These are phyloP conservation scores for Diaporthe australafricana DNA, from an alignment of 2,329 filamentous ascomycete genomes.

Conservation along the genomic window DNA sequence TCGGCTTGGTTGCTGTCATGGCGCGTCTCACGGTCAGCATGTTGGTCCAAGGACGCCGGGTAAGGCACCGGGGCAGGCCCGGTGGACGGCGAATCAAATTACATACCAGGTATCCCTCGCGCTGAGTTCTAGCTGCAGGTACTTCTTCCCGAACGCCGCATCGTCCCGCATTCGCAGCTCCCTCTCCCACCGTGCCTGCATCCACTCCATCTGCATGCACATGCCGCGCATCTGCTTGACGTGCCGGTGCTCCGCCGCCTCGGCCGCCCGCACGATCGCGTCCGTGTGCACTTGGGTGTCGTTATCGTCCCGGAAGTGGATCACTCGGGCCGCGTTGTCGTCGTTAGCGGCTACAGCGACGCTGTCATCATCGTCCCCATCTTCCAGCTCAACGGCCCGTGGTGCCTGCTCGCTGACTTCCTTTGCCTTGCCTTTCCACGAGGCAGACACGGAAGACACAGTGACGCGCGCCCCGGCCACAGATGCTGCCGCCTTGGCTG, in stretches of 20 bases:
- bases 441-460: slow-evolving; percentile 23
- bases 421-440: slow-evolving; percentile 34
- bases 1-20: slow-evolving; percentile 86
- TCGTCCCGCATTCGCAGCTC: slow-evolving; percentile 85
- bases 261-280: slow-evolving; percentile 67
- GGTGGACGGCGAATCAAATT: neutral
- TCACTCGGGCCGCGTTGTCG: slow-evolving; percentile 37
- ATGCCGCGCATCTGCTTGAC: slow-evolving; percentile 83
- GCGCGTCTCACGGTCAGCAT: slow-evolving; percentile 7
- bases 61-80: neutral
- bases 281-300: slow-evolving; percentile 65
- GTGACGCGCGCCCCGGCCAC: slow-evolving; percentile 36
- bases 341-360: slow-evolving; percentile 17
- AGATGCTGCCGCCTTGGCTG: slow-evolving; percentile 41
- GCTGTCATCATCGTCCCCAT: slow-evolving; percentile 34
- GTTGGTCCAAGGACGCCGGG: slow-evolving; percentile 25
- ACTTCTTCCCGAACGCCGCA: slow-evolving; percentile 87
- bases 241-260: slow-evolving; percentile 76
- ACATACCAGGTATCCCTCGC: slow-evolving; percentile 92
- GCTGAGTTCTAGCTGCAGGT: slow-evolving; percentile 81
- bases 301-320: slow-evolving; percentile 40
- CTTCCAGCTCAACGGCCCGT: slow-evolving; percentile 43
- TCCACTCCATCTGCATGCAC: slow-evolving; percentile 90
- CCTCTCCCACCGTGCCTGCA: slow-evolving; percentile 82
- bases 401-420: slow-evolving; percentile 22